Base-by-base conservation (phyloP, 2,329 filamentous ascomycete genomes). In the Aspergillus chevalieri region DNA sequence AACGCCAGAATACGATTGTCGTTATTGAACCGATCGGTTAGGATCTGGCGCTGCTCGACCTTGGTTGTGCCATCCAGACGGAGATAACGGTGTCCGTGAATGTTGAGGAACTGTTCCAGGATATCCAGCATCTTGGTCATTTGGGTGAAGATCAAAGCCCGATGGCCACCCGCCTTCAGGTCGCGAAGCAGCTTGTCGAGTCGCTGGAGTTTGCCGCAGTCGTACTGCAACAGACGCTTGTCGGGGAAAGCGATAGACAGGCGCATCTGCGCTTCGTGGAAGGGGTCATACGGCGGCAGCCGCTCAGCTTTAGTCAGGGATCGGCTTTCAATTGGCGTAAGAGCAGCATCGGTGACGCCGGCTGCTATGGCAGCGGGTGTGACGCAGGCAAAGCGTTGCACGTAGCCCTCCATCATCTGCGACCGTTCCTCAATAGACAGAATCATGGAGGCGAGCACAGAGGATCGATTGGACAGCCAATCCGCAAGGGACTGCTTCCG, bases 41-140 rank as follows among this genome's bases (percentile, higher is more conserved):
- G 78, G 50, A 96, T 89, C 65, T 97, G 93, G 5, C 93, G 86
- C 63, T 95, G 89, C 68, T 98, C 93, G 12, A 97, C 86, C 65
- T 95, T 95, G 19, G 93, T 97, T 5, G 89, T 86, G n/a, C 93
- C 93, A 65, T 99, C 93, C 4, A 99, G 81, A 17, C 93, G 89
- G 15, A 98, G 80, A 65, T 99, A 99, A 49, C 94, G 93, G 74
- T 97, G 89, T 0, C 92, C 92, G 62, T 98, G 92, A 46, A 98
- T 96, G 65, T 96, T 97, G 58, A 98, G 81, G 65, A 98, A 98
- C 59, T 93, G 90, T 68, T 99, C 93, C 2, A 99, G 78, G 48
- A 99, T 95, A 67, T 99, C 92, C 15, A 99, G 79, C 43, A 97
- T 93, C 67, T 95, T 95, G 43, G 93, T 97, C 93, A 99, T 98